These are phyloP conservation scores for Tulasnella sp. DNA, from an alignment of 768 basidiomycete species.

Conservation along the genomic window DNA sequence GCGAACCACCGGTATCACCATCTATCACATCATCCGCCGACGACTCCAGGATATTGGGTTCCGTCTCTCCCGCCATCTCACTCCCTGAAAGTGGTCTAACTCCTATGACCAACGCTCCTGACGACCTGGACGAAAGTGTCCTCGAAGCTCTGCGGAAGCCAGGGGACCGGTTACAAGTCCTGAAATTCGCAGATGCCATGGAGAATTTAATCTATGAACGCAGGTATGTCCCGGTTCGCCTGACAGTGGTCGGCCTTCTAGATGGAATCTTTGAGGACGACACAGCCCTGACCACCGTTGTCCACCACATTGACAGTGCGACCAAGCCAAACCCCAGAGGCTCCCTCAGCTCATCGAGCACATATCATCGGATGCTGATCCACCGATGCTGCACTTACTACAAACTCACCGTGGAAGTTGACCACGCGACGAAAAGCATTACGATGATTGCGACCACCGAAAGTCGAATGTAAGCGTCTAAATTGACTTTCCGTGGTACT, in stretches of 20 bases:
- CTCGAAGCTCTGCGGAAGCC: constrained; percentile 74
- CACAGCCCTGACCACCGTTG: neutral
- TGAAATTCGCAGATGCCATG: constrained; percentile 85
- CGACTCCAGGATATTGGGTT: neutral
- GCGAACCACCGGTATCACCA: constrained; percentile 6
- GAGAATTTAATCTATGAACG: constrained; percentile 73
- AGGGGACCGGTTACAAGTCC: constrained; percentile 81
- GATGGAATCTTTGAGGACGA: neutral
- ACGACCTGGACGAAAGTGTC: constrained; percentile 72
- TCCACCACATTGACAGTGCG: constrained; percentile 16
- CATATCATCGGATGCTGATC: constrained; percentile 81
- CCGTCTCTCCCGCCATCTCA: constrained; percentile 13
- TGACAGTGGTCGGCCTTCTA: neutral
- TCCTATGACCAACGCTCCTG: neutral
- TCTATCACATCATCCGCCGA: constrained; percentile 3
- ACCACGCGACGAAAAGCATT: constrained; percentile 61
- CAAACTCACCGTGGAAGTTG: constrained; percentile 65
- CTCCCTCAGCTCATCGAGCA: constrained; percentile 64
- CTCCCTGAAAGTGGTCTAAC: neutral
- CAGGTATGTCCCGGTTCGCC: constrained; percentile 49
- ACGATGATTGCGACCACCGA: constrained; percentile 55
- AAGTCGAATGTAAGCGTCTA: constrained; percentile 64
- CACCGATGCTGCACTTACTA: constrained; percentile 84
- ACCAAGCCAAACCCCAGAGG: constrained; percentile 39
- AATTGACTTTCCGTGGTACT: constrained; percentile 23